Evolutionary conservation across 2,329 filamentous ascomycete species (phyloP).

Genomic region (Penicillium sp.): DNA sequence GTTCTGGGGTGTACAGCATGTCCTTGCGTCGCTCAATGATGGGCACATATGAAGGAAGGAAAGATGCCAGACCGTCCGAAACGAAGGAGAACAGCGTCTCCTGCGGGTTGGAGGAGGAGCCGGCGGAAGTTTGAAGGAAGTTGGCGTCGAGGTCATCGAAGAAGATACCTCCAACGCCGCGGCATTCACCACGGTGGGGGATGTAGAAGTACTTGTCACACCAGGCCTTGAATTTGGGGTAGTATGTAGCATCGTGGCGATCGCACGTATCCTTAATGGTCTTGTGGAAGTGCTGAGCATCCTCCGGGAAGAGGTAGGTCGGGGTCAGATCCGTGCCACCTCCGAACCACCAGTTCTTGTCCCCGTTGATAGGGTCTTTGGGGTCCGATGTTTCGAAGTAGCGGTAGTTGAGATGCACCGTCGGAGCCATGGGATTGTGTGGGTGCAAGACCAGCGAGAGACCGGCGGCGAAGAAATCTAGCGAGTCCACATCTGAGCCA

Average conservation of each 20-base stretch:
- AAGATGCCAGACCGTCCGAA: conserved; percentile 79
- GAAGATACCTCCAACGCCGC: conserved; percentile 94
- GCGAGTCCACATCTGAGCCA: conserved; percentile 69
- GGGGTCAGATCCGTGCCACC: conserved; percentile 93
- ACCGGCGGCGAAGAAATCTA: conserved; percentile 94
- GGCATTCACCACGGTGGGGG: conserved; percentile 82
- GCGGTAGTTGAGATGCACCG: conserved; percentile 95
- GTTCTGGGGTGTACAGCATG: conserved; percentile 79
- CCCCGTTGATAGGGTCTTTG: conserved; percentile 65
- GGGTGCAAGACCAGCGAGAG: conserved; percentile 92
- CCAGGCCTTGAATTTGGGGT: conserved; percentile 94
- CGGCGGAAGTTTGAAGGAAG: conserved; percentile 40
- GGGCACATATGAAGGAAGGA: conserved; percentile 86
- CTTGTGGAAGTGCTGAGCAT: conserved; percentile 94
- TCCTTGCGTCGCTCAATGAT: conserved; percentile 87
- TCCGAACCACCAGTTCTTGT: conserved; percentile 94
- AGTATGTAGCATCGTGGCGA: conserved; percentile 87
- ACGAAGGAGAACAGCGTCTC: conserved; percentile 89
- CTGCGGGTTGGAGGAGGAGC: conserved; percentile 70
- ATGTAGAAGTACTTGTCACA: conserved; percentile 97
- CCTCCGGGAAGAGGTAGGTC: conserved; percentile 92
- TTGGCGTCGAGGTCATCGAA: conserved; percentile 88
- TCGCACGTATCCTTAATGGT: conserved; percentile 92
- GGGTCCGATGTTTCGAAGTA: conserved; percentile 95
- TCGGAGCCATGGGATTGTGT: conserved; percentile 93